Evolutionary conservation across 306 rosid genomes (phyloP), one percentile per base, ranked within the genome.

Genomic region (Casuarina glauca): DNA sequence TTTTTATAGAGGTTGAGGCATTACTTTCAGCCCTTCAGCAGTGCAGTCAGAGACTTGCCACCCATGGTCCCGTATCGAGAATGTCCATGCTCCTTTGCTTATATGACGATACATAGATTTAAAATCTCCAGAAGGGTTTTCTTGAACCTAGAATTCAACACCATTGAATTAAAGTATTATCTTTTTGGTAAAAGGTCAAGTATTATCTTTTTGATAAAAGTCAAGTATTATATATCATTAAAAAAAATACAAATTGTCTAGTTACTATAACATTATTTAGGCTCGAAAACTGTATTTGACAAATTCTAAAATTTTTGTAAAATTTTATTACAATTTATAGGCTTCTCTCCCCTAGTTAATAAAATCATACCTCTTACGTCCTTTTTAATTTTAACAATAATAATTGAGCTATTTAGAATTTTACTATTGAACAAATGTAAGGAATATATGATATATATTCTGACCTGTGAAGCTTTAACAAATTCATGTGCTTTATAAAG

Each of bases 11-110:
- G 49, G 51, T 50, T 6, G 4, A 20, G 35, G 58, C 2, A 54
- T 43, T 66, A 88, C 92, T 91, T 87, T 90, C 35, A 88, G 80
- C 46, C 87, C 91, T 84, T 90, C 96, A 5, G 89, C 87, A 0
- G 93, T 88, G 84, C 91, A 88, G 42, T 90, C 96, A 26, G 96
- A 87, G 53, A 90, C 86, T 79, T 82, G 87, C 93, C 88, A 88
- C 32, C 90, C 91, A 0, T 90, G 87, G 38, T 90, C 93, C 1
- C 77, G 80, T 73, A 79, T 76, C 52, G 86, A 80, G 75, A 90
- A 84, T 9, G 91, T 82, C 96, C 91, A 90, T 1, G 90, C 43
- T 69, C 94, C 94, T 81, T 90, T 90, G 16, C 69, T 48, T 3
- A 82, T 86, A 76, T 87, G 91, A 58, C 87, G 78, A 51, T 78